Base-by-base conservation (phyloP, 2,329 filamentous ascomycete genomes). In the Xylaria sp. region DNA sequence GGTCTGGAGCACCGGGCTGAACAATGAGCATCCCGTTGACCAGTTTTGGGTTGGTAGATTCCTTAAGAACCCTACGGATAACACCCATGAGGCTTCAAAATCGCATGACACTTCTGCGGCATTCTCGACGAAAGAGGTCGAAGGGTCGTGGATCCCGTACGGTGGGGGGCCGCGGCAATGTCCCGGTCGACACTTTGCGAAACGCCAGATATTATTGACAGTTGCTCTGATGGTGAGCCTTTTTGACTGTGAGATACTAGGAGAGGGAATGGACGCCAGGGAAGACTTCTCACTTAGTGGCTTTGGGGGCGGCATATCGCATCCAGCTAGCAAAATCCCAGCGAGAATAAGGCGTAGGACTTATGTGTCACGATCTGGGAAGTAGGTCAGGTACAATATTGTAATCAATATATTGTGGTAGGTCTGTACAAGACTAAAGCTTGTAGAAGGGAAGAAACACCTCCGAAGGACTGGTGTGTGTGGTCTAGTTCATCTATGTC, bases 161-260 rank as follows among this genome's bases (percentile, higher is more conserved):
- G 76, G 77, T 7, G 76, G 76, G 17, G 75, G 76, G 14, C 72
- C 72, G 27, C 64, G 75, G 17, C 69, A 74, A 57, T 78, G 73
- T 67, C 75, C 75, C 9, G 75, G 76, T 0, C 68, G 74, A 9
- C 74, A 77, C 66, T 78, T 78, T 66, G 75, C 77, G 1, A 78
- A 77, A 45, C 73, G 76, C 21, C 75, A 77, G 66, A 77, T 77
- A 56, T 45, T 78, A 30, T 60, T 77, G 3, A 76, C 74, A 2
- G 68, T 48, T 1, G 45, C 67, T 9, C 58, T 69, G 30, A 60
- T 65, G 56, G 59, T 75, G 14, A 73, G 62, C 54, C 45, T 76
- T 1, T 75, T 76, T 57, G 75, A 77, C 45, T 73, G 69, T 47
- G 75, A 78, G 47, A 74, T 78, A 65, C 47, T 69, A 0, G 69